Conservation (phyloP, 129 eudicot genomes). For the carrot (Daucus carota) region DH1_v3.0 NC_030384.2:43809501-43810000, state of each 20-base stretch:
- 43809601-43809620: not conserved
- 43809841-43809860: not conserved
- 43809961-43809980: no score
- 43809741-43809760: not conserved
- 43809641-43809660: slow-evolving; percentile 1
- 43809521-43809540: not conserved
- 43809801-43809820: not conserved
- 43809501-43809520: not conserved
- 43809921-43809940: no score
- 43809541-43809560: slow-evolving; percentile 12
- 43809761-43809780: not conserved
- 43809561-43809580: slow-evolving; percentile 1
- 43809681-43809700: slow-evolving; percentile 8
- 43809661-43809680: slow-evolving; percentile 6
- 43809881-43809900: no score
- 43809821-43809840: no score
- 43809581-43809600: not conserved
- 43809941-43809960: no score
- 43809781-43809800: slow-evolving; percentile 5
- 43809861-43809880: not conserved
- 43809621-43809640: not conserved
- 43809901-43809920: no score
- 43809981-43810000: no score
- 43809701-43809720: slow-evolving; percentile 9
- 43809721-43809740: not conserved